Conservation (phyloP, 2,329 filamentous ascomycete species). For the Emericellopsis atlantica region DNA sequence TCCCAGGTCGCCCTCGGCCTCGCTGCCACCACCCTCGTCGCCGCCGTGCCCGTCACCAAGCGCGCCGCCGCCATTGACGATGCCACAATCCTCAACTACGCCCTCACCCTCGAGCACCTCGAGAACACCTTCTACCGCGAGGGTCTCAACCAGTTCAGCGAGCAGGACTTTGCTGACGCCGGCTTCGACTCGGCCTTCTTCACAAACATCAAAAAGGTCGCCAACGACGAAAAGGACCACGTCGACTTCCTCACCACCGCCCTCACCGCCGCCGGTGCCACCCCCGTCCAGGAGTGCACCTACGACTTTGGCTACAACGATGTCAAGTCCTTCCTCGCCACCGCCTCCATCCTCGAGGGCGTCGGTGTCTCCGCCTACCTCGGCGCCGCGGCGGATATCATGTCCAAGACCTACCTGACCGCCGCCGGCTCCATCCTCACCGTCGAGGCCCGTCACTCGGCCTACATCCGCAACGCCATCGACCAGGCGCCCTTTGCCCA, state of each 20-base stretch:
- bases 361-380: constrained; percentile 52
- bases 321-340: constrained; percentile 44
- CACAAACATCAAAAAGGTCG: constrained; percentile 42
- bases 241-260: constrained; percentile 40
- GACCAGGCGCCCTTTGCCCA: constrained; percentile 40
- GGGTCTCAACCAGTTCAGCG: constrained; percentile 43
- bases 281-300: constrained; percentile 37
- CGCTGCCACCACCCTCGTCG: background rate
- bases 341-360: constrained; percentile 52
- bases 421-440: constrained; percentile 51
- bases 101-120: constrained; percentile 38
- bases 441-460: constrained; percentile 50
- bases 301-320: constrained; percentile 51
- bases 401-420: constrained; percentile 41
- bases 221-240: constrained; percentile 40
- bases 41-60: constrained; percentile 12
- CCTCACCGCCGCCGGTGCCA: constrained; percentile 21
- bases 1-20: constrained; percentile 14
- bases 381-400: constrained; percentile 48
- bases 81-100: constrained; percentile 25
- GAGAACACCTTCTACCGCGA: constrained; percentile 52
- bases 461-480: constrained; percentile 41
- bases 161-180: constrained; percentile 35
- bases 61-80: constrained; percentile 11
- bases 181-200: constrained; percentile 40